phyloP scores from a whole-genome alignment of 768 basidiomycete genomes.

The Trametes cubensis region DNA sequence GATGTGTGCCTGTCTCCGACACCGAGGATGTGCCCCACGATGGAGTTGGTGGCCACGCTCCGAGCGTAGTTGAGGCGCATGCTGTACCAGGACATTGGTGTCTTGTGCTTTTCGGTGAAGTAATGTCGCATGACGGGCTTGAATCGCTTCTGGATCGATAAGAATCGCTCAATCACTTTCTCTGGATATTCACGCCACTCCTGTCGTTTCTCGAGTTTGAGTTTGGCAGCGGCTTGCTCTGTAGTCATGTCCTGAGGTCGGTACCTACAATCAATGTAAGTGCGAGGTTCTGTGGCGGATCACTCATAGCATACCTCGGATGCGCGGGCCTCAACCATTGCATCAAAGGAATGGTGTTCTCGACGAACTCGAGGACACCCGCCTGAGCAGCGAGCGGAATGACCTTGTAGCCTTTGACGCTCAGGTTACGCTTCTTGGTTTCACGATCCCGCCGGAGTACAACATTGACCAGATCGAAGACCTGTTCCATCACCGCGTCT shows the following conservation, averaged over 20 bases:
- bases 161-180: slow-evolving; percentile 35
- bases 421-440: slow-evolving; percentile 71
- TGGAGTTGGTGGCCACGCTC: slow-evolving; percentile 91
- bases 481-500: slow-evolving; percentile 99
- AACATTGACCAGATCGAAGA: slow-evolving; percentile 86
- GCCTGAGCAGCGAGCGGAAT: slow-evolving; percentile 79
- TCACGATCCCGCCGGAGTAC: slow-evolving; percentile 75
- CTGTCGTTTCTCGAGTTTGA: slow-evolving; percentile 35
- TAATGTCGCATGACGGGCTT: slow-evolving; percentile 92
- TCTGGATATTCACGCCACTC: slow-evolving; percentile 36
- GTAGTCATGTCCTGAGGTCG: slow-evolving; percentile 55
- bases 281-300: background rate
- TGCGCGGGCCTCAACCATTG: slow-evolving; percentile 70
- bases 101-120: slow-evolving; percentile 88
- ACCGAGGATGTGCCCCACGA: slow-evolving; percentile 91
- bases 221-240: slow-evolving; percentile 33
- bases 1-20: slow-evolving; percentile 91
- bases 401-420: slow-evolving; percentile 85
- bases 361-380: slow-evolving; percentile 91
- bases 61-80: slow-evolving; percentile 89
- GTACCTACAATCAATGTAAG: slow-evolving; percentile 51
- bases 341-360: slow-evolving; percentile 67
- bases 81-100: slow-evolving; percentile 88
- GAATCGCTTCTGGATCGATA: slow-evolving; percentile 43
- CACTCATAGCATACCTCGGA: slow-evolving; percentile 54